Evolutionary conservation across 345 rosid species (phyloP).

Genomic region (Acer negundo): DNA sequence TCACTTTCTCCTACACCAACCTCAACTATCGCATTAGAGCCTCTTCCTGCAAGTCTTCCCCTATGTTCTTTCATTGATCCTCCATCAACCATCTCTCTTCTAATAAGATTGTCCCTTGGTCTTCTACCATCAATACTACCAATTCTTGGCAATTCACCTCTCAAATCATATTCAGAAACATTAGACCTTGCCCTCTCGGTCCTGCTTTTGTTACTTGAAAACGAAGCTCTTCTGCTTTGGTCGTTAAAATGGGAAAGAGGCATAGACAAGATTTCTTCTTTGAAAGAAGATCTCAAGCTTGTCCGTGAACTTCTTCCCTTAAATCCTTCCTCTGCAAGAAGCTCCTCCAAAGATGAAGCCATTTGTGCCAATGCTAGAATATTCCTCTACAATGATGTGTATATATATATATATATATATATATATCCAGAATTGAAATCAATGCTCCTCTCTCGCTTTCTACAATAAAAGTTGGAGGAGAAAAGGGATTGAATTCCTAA

Average conservation of each 20-base stretch:
- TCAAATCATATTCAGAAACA: constrained; percentile 26
- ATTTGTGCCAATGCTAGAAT: constrained; percentile 24
- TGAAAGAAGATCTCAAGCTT: constrained; percentile 39
- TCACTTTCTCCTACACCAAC: constrained; percentile 33
- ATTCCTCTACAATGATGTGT: neutral
- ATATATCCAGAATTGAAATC: neutral
- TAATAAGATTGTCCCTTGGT: constrained; percentile 34
- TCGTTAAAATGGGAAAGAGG: constrained; percentile 21
- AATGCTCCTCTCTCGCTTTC: neutral
- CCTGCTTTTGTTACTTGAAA: constrained; percentile 29
- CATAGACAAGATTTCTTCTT: constrained; percentile 28
- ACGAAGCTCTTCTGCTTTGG: constrained; percentile 28
- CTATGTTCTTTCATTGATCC: constrained; percentile 17
- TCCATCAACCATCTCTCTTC: constrained; percentile 29
- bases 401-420: no score
- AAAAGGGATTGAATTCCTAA: neutral
- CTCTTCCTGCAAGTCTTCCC: constrained; percentile 19
- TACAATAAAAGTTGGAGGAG: neutral
- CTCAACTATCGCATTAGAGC: constrained; percentile 45
- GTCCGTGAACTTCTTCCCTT: constrained; percentile 40
- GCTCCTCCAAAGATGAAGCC: constrained; percentile 66
- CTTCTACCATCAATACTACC: constrained; percentile 25
- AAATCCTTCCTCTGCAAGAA: constrained; percentile 69
- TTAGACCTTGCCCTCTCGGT: constrained; percentile 46
- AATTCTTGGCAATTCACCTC: constrained; percentile 30